Conservation (phyloP, 768 basidiomycete species). For the Tulasnella sp. region DNA sequence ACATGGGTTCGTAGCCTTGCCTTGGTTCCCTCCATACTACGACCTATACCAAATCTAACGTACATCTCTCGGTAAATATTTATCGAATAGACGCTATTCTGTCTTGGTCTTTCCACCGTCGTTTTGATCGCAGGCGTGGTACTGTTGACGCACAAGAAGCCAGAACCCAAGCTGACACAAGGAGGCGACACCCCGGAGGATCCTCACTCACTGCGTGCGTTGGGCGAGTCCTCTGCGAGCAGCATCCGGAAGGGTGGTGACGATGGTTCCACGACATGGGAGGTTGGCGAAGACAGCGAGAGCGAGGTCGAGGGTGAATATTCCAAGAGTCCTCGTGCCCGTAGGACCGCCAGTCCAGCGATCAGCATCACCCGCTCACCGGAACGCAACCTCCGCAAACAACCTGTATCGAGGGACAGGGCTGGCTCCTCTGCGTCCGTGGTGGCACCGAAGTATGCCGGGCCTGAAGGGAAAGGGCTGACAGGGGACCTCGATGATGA, state of each 20-base stretch:
- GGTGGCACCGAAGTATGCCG: conserved; percentile 21
- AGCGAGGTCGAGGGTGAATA: conserved; percentile 37
- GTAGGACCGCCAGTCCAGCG: conserved; percentile 15
- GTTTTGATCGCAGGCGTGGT: conserved; percentile 86
- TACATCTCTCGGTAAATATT: not conserved
- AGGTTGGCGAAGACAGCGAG: conserved; percentile 61
- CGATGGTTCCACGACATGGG: conserved; percentile 38
- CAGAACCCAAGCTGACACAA: conserved; percentile 38
- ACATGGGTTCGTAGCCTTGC: conserved; percentile 51
- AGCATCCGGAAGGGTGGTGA: not conserved
- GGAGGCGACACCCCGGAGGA: conserved; percentile 23
- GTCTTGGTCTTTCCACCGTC: conserved; percentile 76
- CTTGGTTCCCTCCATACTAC: too few relatives aligned
- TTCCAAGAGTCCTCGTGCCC: not conserved
- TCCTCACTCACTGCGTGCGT: conserved; percentile 22
- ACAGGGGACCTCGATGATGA: conserved; percentile 33
- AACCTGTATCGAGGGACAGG: not conserved
- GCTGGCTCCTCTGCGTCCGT: conserved; percentile 15
- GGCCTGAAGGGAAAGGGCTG: conserved; percentile 36
- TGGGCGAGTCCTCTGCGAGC: conserved; percentile 19
- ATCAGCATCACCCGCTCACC: not conserved
- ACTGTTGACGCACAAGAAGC: conserved; percentile 87
- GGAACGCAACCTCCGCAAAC: not conserved
- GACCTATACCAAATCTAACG: not conserved
- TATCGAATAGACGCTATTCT: conserved; percentile 42